A percentile compares a stretch with the other conserved stretches of the same genome.
phyloP scores from a whole-genome alignment of 768 basidiomycete species.

The Suillus fuscotomentosus region DNA sequence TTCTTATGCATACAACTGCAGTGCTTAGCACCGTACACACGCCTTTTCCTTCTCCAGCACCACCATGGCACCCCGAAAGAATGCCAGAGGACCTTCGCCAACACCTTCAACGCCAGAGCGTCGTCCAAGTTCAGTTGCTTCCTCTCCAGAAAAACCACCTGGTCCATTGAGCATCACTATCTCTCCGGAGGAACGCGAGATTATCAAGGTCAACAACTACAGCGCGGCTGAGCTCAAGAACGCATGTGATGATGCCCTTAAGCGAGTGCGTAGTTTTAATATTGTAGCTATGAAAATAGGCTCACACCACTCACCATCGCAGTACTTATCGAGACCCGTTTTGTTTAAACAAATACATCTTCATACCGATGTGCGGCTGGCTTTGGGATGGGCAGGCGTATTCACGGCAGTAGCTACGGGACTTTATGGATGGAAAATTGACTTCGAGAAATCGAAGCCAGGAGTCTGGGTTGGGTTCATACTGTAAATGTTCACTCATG shows the following conservation, averaged over 20 bases:
- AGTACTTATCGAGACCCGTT: conserved; percentile 80
- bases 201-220: conserved; percentile 60
- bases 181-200: conserved; percentile 45
- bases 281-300: neutral
- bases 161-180: conserved; percentile 53
- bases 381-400: conserved; percentile 83
- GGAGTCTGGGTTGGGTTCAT: conserved; percentile 78
- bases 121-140: conserved; percentile 21
- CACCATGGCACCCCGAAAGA: conserved; percentile 22
- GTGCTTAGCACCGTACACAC: conserved; percentile 1
- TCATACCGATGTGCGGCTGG: conserved; percentile 87
- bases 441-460: conserved; percentile 88
- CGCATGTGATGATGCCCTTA: conserved; percentile 84
- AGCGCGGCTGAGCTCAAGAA: conserved; percentile 62
- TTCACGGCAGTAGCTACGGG: conserved; percentile 80
- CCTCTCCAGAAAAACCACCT: conserved; percentile 39
- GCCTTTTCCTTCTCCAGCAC: conserved; percentile 15
- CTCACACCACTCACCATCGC: conserved; percentile 9
- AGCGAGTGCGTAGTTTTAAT: conserved; percentile 57
- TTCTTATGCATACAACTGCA: neutral
- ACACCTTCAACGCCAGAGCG: conserved; percentile 18
- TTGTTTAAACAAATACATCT: conserved; percentile 84
- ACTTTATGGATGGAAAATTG: conserved; percentile 81
- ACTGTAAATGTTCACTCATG: conserved; percentile 48
- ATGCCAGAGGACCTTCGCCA: conserved; percentile 11